Evolutionary conservation across 768 basidiomycete species (phyloP).

Genomic region (Exidia glandulosa): DNA sequence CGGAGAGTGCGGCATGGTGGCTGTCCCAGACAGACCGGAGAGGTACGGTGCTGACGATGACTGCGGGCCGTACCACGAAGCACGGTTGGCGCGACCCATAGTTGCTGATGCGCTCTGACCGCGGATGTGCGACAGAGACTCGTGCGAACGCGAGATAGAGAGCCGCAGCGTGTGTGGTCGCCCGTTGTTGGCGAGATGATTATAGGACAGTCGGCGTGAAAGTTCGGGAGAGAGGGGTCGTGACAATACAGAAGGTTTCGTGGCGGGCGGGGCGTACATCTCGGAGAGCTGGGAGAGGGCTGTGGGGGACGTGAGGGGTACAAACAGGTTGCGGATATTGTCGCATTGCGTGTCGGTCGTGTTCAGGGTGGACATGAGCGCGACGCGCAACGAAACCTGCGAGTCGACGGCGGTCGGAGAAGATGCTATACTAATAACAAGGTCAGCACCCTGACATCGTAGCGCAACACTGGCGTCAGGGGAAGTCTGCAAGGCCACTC

Average conservation of each 20-base stretch:
- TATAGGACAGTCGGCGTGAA: constrained; percentile 9
- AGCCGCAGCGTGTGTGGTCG: background rate
- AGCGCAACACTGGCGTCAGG: constrained; percentile 1
- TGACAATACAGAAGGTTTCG: constrained; percentile 2
- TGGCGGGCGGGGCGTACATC: constrained; percentile 78
- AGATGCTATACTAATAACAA: constrained; percentile 7
- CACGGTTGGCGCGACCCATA: constrained; percentile 34
- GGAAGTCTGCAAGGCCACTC: too few relatives aligned
- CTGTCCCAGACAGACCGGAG: constrained; percentile 34
- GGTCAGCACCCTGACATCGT: background rate
- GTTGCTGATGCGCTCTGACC: background rate
- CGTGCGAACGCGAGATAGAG: background rate
- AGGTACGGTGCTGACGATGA: background rate
- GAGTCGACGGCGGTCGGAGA: constrained; percentile 29
- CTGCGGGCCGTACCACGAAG: constrained; percentile 69
- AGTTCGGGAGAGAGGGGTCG: constrained; percentile 35
- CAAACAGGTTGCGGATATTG: constrained; percentile 66
- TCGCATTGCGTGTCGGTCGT: constrained; percentile 74
- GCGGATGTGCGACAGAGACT: background rate
- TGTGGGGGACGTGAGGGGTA: constrained; percentile 60
- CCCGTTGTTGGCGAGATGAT: background rate
- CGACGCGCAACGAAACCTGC: constrained; percentile 45
- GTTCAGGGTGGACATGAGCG: constrained; percentile 62
- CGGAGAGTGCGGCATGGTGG: constrained; percentile 34
- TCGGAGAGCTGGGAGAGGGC: constrained; percentile 71